Conservation (phyloP, 768 basidiomycete species). For the Amanita exitialis region DNA sequence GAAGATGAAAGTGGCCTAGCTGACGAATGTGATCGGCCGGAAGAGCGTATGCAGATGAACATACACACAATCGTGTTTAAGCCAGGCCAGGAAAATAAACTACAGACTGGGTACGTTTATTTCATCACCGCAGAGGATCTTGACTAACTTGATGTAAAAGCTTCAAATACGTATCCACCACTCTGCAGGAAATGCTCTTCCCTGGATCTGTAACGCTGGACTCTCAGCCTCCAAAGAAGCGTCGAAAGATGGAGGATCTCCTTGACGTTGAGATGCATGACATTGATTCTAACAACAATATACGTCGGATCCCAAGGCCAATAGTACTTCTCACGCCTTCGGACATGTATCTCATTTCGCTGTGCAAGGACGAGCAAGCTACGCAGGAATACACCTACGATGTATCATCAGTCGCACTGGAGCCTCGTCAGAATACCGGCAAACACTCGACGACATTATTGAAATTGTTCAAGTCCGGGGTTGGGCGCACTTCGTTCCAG, state of each 20-base stretch:
- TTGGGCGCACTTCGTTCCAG: constrained; percentile 1
- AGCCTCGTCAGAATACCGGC: background rate
- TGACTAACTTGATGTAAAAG: constrained; percentile 17
- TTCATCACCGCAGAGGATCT: background rate
- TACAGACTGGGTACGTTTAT: constrained; percentile 33
- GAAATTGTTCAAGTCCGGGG: background rate
- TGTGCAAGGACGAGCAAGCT: background rate
- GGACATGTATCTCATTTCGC: constrained; percentile 1
- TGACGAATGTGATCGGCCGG: constrained; percentile 2
- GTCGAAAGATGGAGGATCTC: constrained; percentile 14
- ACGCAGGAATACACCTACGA: background rate
- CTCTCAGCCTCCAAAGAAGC: constrained; percentile 23
- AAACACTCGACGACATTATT: background rate
- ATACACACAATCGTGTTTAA: constrained; percentile 42
- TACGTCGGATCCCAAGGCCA: background rate
- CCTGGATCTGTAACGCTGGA: constrained; percentile 16
- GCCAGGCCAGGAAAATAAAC: constrained; percentile 23
- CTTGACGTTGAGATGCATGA: constrained; percentile 4
- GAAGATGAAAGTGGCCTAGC: constrained; percentile 10
- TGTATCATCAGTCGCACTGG: background rate
- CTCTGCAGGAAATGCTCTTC: constrained; percentile 35
- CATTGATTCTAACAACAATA: background rate
- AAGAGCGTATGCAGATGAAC: constrained; percentile 32
- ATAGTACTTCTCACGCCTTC: constrained; percentile 1
- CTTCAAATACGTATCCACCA: constrained; percentile 40